A percentile compares a stretch with the other conserved stretches of the same genome.
Evolutionary conservation across 2,329 filamentous ascomycete species (phyloP).

Genomic region (Clonostachys chloroleuca): DNA sequence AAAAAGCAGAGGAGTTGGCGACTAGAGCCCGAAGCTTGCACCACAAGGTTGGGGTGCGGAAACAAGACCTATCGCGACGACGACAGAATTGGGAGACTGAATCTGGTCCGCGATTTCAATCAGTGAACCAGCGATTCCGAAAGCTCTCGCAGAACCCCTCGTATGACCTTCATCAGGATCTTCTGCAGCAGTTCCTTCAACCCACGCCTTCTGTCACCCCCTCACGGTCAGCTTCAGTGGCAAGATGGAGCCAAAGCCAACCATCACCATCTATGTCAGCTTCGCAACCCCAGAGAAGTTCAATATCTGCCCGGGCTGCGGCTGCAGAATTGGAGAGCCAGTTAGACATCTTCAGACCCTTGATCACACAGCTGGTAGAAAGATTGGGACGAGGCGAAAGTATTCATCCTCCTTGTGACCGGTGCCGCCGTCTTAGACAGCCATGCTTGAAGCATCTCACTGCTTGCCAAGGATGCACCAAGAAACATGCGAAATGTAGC

Average conservation of each 20-base stretch:
- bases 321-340: slow-evolving; percentile 13
- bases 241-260: slow-evolving; percentile 12
- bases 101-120: slow-evolving; percentile 17
- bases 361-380: slow-evolving; percentile 75
- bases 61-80: slow-evolving; percentile 19
- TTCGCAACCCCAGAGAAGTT: slow-evolving; percentile 7
- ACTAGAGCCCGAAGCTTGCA: slow-evolving; percentile 68
- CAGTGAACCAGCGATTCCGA: background rate
- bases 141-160: slow-evolving; percentile 10
- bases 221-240: slow-evolving; percentile 9
- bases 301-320: slow-evolving; percentile 3
- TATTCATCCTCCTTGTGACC: slow-evolving; percentile 79
- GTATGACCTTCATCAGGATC: slow-evolving; percentile 48
- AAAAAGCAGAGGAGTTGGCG: slow-evolving; percentile 71
- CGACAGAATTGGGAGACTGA: slow-evolving; percentile 21
- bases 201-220: slow-evolving; percentile 10
- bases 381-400: slow-evolving; percentile 67
- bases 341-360: slow-evolving; percentile 30
- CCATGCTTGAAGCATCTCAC: slow-evolving; percentile 83
- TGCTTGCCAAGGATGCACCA: slow-evolving; percentile 82
- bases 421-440: slow-evolving; percentile 75
- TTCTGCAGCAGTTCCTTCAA: slow-evolving; percentile 47
- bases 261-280: slow-evolving; percentile 16
- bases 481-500: slow-evolving; percentile 83
- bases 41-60: slow-evolving; percentile 54